These are phyloP conservation scores for Lentinus tigrinus DNA, from an alignment of 768 basidiomycete genomes.

Conservation along the genomic window DNA sequence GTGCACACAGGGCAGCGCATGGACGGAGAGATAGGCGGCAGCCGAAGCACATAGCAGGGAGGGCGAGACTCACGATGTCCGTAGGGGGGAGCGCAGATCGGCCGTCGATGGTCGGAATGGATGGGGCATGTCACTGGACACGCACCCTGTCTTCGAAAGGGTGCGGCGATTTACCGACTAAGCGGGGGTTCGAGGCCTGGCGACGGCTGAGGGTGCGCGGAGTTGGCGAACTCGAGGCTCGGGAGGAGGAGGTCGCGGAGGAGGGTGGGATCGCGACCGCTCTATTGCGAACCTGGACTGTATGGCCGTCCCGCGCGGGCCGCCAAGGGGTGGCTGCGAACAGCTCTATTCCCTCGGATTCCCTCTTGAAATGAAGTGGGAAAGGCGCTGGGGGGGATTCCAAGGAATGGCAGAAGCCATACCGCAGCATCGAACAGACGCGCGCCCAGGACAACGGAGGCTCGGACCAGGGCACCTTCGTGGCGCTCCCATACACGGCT, in stretches of 20 bases:
- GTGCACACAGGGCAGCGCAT: too few relatives aligned
- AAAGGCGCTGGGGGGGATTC: too few relatives aligned
- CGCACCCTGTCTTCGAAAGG: too few relatives aligned
- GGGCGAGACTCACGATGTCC: too few relatives aligned
- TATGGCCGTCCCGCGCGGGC: not conserved
- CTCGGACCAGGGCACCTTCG: not conserved
- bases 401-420: not conserved
- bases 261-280: not conserved
- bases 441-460: not conserved
- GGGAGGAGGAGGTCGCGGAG: not conserved
- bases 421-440: not conserved
- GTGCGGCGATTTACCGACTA: too few relatives aligned
- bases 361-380: too few relatives aligned
- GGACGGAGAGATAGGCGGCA: too few relatives aligned
- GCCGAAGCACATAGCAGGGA: too few relatives aligned
- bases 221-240: not conserved
- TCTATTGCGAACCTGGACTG: not conserved
- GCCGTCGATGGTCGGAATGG: too few relatives aligned
- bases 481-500: not conserved
- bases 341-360: too few relatives aligned
- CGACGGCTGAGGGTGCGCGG: not conserved
- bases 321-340: not conserved
- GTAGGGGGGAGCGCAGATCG: too few relatives aligned
- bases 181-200: not conserved
- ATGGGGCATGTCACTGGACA: too few relatives aligned